Percentiles rank a stretch among this genome's conserved stretches.
Evolutionary conservation across 2,329 filamentous ascomycete species (phyloP).

Genomic region (Didymella lethalis): DNA sequence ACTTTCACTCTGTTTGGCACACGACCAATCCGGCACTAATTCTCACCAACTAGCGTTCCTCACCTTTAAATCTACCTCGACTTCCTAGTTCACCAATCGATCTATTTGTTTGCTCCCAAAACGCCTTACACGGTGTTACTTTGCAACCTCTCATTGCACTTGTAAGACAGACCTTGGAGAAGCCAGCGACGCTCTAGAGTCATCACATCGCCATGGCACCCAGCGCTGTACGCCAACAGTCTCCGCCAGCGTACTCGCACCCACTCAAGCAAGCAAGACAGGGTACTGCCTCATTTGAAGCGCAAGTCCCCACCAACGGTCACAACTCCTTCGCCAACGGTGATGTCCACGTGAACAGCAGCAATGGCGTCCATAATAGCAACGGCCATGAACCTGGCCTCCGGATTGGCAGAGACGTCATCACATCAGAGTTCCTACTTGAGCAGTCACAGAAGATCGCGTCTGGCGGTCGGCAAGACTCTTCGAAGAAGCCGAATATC

Average conservation of each 20-base stretch:
- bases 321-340: conserved; percentile 26
- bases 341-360: conserved; percentile 26
- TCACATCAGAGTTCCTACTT: conserved; percentile 39
- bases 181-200: neutral
- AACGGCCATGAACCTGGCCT: conserved; percentile 25
- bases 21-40: conserved; percentile 1
- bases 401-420: conserved; percentile 30
- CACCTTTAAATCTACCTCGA: neutral
- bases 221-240: conserved; percentile 39
- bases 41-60: neutral
- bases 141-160: neutral
- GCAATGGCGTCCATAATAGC: conserved; percentile 22
- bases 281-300: conserved; percentile 34
- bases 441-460: conserved; percentile 39
- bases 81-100: neutral
- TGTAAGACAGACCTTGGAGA: neutral
- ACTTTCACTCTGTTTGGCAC: conserved; percentile 18
- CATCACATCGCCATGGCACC: conserved; percentile 37
- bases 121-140: neutral
- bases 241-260: conserved; percentile 26
- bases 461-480: conserved; percentile 19
- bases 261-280: conserved; percentile 33
- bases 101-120: neutral
- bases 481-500: conserved; percentile 70
- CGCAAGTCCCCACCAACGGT: conserved; percentile 30